Conservation (phyloP, 2,329 filamentous ascomycete genomes). For the Neonectria coccinea region DNA sequence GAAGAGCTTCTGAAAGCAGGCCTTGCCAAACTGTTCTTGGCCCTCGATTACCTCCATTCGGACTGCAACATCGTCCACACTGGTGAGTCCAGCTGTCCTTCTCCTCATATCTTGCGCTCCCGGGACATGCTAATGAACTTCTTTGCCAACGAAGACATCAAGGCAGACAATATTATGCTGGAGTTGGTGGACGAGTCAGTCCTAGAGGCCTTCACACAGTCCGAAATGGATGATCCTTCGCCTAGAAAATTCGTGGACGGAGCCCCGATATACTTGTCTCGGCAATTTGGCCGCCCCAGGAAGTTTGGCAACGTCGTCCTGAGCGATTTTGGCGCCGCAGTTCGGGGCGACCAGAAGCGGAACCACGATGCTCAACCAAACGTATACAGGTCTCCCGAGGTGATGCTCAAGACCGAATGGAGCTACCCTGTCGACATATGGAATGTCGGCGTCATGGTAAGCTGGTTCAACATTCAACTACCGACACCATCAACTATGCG, state of each 20-base stretch:
- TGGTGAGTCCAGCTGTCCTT: constrained; percentile 40
- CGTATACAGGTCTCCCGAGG: constrained; percentile 44
- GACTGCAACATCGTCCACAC: constrained; percentile 59
- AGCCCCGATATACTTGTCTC: not conserved
- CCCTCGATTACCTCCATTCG: constrained; percentile 55
- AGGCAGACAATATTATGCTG: constrained; percentile 55
- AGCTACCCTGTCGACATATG: constrained; percentile 42
- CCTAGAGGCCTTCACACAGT: constrained; percentile 13
- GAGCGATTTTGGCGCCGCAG: constrained; percentile 13
- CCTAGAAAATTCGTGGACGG: not conserved
- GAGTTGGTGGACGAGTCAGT: constrained; percentile 17
- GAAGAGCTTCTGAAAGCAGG: constrained; percentile 51
- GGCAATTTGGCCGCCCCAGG: not conserved
- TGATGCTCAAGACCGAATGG: constrained; percentile 41
- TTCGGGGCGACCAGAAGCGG: constrained; percentile 11
- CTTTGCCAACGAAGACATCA: constrained; percentile 50
- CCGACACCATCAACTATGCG: too few relatives aligned
- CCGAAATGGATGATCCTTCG: constrained; percentile 9
- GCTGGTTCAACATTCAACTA: not conserved
- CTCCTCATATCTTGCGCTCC: not conserved
- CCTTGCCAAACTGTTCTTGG: constrained; percentile 49
- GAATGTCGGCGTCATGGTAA: constrained; percentile 41
- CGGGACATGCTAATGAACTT: too few relatives aligned
- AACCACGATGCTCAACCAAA: constrained; percentile 39
- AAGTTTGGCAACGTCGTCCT: constrained; percentile 3